phyloP scores from a whole-genome alignment of 768 basidiomycete genomes.

The Amanita inopinata region DNA sequence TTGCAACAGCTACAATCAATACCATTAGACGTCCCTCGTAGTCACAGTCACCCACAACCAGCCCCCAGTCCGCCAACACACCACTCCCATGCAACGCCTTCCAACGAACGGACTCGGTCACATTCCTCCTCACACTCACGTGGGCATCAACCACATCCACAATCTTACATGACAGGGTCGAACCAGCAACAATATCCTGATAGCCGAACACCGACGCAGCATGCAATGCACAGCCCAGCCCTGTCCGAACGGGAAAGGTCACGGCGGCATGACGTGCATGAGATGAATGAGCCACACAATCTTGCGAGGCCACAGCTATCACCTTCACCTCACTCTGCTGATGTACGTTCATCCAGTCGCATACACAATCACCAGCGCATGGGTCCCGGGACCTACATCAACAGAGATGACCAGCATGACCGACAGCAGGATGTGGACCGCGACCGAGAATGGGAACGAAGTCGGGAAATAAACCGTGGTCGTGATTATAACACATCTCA shows the following conservation, averaged over 20 bases:
- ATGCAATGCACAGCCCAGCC: constrained; percentile 40
- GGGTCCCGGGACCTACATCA: constrained; percentile 51
- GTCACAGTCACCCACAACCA: constrained; percentile 23
- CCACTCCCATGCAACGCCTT: constrained; percentile 20
- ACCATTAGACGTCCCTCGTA: constrained; percentile 26
- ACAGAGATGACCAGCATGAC: constrained; percentile 43
- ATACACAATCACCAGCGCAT: constrained; percentile 59
- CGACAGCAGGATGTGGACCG: constrained; percentile 33
- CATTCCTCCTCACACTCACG: constrained; percentile 44
- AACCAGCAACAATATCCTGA: constrained; percentile 43
- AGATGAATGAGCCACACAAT: constrained; percentile 25
- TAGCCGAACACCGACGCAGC: constrained; percentile 31
- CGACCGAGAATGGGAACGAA: constrained; percentile 33
- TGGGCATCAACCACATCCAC: constrained; percentile 31
- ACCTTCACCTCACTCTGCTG: constrained; percentile 26
- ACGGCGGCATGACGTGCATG: constrained; percentile 40
- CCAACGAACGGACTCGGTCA: constrained; percentile 23
- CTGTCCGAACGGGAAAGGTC: constrained; percentile 35
- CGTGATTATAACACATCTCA: constrained; percentile 23
- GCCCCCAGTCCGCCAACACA: constrained; percentile 24
- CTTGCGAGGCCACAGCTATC: constrained; percentile 23
- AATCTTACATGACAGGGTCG: constrained; percentile 26
- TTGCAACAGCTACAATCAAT: constrained; percentile 37
- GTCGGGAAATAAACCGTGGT: constrained; percentile 22
- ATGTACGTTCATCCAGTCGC: constrained; percentile 29